Percentiles rank a stretch among this genome's conserved stretches.
Evolutionary conservation across 345 rosid species (phyloP).

Genomic region (Eucalyptus dawsonii): DNA sequence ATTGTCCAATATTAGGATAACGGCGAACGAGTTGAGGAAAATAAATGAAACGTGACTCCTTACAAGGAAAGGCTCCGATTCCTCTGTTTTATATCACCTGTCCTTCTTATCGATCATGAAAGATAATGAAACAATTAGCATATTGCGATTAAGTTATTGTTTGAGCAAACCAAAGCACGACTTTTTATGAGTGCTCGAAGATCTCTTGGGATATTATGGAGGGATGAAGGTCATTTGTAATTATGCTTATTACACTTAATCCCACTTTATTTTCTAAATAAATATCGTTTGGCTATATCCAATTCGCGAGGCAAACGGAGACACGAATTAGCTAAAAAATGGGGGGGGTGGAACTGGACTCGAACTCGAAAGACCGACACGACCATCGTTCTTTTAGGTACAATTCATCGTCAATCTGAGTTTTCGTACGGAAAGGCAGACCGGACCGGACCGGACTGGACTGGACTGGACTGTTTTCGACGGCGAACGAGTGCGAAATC

Average conservation of each 20-base stretch:
- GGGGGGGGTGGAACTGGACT: background rate
- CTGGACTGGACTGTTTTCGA: background rate
- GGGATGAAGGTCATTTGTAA: background rate
- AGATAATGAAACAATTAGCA: background rate
- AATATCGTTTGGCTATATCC: background rate
- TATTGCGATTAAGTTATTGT: background rate
- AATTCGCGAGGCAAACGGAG: background rate
- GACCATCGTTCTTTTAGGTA: background rate
- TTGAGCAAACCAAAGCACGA: background rate
- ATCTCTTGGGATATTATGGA: too few relatives aligned
- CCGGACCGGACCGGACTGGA: background rate
- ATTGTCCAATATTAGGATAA: too few relatives aligned
- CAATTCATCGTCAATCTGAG: background rate
- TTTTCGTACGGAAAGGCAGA: background rate
- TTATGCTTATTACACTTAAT: background rate
- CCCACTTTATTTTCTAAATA: background rate
- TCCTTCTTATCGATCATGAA: too few relatives aligned
- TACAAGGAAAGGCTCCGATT: too few relatives aligned
- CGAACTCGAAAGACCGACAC: background rate
- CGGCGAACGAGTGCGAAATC: background rate
- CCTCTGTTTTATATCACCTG: too few relatives aligned
- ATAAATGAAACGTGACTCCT: too few relatives aligned
- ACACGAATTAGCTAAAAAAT: background rate
- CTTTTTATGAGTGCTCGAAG: accelerated
- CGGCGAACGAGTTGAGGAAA: too few relatives aligned